Percentiles rank a stretch among this genome's conserved stretches.
phyloP scores from a whole-genome alignment of 192 early-diverging fungal genomes.

The Allomyces arbusculus region DNA sequence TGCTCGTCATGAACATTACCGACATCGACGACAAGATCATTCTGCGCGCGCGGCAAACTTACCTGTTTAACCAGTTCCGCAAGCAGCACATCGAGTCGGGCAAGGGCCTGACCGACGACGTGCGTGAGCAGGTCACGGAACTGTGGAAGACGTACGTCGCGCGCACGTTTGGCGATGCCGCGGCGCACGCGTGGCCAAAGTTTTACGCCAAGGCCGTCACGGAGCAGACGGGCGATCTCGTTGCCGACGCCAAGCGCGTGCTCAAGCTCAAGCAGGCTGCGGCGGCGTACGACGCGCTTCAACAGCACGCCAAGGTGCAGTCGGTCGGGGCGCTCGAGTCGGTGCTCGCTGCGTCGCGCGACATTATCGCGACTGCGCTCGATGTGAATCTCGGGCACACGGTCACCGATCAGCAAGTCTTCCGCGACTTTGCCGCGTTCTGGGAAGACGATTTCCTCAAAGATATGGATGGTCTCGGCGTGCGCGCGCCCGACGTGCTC shows the following conservation, averaged over 20 bases:
- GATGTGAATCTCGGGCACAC: constrained; percentile 29
- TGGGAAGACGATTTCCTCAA: constrained; percentile 87
- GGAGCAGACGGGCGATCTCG: constrained; percentile 7
- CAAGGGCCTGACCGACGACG: constrained; percentile 18
- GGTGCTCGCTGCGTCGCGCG: constrained; percentile 28
- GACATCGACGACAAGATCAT: constrained; percentile 99
- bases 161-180: constrained; percentile 27
- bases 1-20: constrained; percentile 92
- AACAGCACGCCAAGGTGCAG: neutral
- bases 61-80: constrained; percentile 42
- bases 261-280: constrained; percentile 6
- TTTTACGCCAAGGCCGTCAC: constrained; percentile 29
- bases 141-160: constrained; percentile 45
- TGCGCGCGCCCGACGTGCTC: constrained; percentile 63
- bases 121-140: constrained; percentile 29
- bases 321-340: constrained; percentile 4
- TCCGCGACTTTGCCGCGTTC: constrained; percentile 72
- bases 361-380: constrained; percentile 23
- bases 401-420: constrained; percentile 77
- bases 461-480: constrained; percentile 81
- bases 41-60: constrained; percentile 61
- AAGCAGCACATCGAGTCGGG: constrained; percentile 11
- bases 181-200: constrained; percentile 25
- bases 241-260: constrained; percentile 1
- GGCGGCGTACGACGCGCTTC: constrained; percentile 7